Conservation (phyloP, 495 filamentous ascomycete genomes). For the Penicillium cosmopolitanum region DNA sequence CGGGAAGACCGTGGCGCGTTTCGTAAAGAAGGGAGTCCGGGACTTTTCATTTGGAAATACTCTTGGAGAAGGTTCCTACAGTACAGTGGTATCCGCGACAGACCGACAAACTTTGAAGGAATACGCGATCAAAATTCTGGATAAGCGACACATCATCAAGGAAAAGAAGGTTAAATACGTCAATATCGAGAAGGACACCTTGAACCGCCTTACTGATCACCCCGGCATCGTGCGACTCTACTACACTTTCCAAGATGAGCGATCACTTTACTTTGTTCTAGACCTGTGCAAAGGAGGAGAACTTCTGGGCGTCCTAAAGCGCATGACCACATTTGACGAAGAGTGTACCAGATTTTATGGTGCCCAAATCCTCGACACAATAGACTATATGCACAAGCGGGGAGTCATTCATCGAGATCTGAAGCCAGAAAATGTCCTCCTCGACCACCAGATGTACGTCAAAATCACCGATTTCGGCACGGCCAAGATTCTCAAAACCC, state of each 20-base stretch:
- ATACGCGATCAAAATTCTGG: slow-evolving; percentile 97
- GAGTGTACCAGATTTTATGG: slow-evolving; percentile 96
- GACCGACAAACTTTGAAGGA: slow-evolving; percentile 95
- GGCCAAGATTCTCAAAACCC: slow-evolving; percentile 81
- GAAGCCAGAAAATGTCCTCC: slow-evolving; percentile 95
- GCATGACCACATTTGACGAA: slow-evolving; percentile 90
- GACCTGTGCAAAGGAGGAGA: slow-evolving; percentile 94
- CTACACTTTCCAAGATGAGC: slow-evolving; percentile 98
- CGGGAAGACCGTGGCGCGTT: slow-evolving; percentile 77
- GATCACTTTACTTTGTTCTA: slow-evolving; percentile 94
- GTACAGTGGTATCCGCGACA: slow-evolving; percentile 91
- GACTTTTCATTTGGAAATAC: slow-evolving; percentile 95
- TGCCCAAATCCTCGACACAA: slow-evolving; percentile 93
- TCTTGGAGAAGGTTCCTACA: slow-evolving; percentile 96
- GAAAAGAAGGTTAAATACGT: slow-evolving; percentile 99
- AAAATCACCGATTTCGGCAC: slow-evolving; percentile 99
- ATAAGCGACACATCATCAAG: slow-evolving; percentile 99
- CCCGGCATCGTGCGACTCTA: slow-evolving; percentile 96
- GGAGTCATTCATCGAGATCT: slow-evolving; percentile 97
- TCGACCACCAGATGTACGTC: slow-evolving; percentile 94
- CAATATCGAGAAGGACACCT: slow-evolving; percentile 98
- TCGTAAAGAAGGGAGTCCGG: slow-evolving; percentile 94
- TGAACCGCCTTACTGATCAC: slow-evolving; percentile 95
- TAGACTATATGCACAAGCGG: slow-evolving; percentile 96
- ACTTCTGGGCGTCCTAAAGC: slow-evolving; percentile 89